phyloP scores from a whole-genome alignment of 441 rosid species.

The Pelargonium myrrhifolium region DNA sequence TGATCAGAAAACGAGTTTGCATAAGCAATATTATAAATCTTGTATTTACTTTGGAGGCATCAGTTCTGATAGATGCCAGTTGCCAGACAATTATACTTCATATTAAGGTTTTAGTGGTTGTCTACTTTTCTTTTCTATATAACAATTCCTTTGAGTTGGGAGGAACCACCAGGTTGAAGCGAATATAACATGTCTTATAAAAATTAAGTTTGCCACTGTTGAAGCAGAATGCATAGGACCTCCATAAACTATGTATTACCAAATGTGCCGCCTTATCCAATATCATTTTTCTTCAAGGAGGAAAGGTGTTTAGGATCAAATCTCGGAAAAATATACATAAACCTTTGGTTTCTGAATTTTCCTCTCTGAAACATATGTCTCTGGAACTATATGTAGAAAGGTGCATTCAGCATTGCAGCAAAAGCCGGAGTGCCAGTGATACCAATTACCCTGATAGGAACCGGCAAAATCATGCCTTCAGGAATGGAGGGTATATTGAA shows the following conservation, averaged over 20 bases:
- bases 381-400: conserved; percentile 50
- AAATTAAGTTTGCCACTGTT: neutral
- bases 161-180: neutral
- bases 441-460: conserved; percentile 75
- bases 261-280: neutral
- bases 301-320: too few species aligned
- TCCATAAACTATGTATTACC: neutral
- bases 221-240: too few species aligned
- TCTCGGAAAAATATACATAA: neutral
- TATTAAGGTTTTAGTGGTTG: neutral
- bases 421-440: conserved; percentile 72
- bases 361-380: conserved; percentile 14
- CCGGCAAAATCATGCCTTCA: conserved; percentile 80
- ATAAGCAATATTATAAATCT: neutral
- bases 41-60: neutral
- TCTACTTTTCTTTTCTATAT: neutral
- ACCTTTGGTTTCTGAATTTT: neutral
- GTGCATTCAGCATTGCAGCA: conserved; percentile 83
- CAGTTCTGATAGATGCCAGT: neutral
- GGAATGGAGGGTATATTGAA: conserved; percentile 67
- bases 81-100: neutral
- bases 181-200: neutral
- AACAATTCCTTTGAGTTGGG: neutral
- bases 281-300: neutral
- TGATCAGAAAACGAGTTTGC: too few species aligned